Conservation (phyloP, 192 early-diverging fungal genomes). For the Coemansia sp. region DNA sequence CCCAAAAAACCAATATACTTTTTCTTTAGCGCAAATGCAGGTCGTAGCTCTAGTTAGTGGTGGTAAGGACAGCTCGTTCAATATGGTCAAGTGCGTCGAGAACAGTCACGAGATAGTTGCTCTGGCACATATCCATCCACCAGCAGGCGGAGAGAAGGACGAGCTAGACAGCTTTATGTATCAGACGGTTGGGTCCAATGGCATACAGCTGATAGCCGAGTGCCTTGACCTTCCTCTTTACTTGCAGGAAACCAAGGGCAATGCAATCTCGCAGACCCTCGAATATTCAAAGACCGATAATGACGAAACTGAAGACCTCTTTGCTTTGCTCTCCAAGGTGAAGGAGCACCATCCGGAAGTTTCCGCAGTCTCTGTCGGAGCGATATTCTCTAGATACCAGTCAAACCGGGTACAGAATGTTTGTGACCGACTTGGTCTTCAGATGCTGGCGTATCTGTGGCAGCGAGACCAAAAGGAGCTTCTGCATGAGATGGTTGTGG, state of each 20-base stretch:
- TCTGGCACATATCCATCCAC: slow-evolving; percentile 87
- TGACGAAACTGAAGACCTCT: slow-evolving; percentile 97
- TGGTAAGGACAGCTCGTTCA: slow-evolving; percentile 96
- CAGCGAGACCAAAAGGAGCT: slow-evolving; percentile 79
- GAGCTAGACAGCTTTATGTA: slow-evolving; percentile 96
- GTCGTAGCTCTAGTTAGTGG: slow-evolving; percentile 66
- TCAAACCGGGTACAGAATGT: slow-evolving; percentile 95
- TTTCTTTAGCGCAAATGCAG: slow-evolving; percentile 21
- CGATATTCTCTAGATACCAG: slow-evolving; percentile 97
- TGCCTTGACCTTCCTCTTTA: slow-evolving; percentile 87
- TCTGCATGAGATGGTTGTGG: slow-evolving; percentile 79
- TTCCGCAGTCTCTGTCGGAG: slow-evolving; percentile 86
- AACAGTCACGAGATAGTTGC: slow-evolving; percentile 92
- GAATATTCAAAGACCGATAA: slow-evolving; percentile 67
- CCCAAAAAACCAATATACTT: background rate
- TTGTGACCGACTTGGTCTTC: slow-evolving; percentile 83
- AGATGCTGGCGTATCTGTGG: slow-evolving; percentile 87
- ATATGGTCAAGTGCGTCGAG: slow-evolving; percentile 92
- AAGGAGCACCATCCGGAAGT: slow-evolving; percentile 73
- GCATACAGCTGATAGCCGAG: slow-evolving; percentile 75
- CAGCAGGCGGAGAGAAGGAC: slow-evolving; percentile 62
- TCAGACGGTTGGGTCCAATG: slow-evolving; percentile 95
- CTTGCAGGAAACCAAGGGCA: slow-evolving; percentile 68
- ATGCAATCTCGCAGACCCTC: slow-evolving; percentile 58
- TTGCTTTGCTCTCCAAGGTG: slow-evolving; percentile 65